Conservation (phyloP, 306 rosid species). For the Glycine soja region DNA sequence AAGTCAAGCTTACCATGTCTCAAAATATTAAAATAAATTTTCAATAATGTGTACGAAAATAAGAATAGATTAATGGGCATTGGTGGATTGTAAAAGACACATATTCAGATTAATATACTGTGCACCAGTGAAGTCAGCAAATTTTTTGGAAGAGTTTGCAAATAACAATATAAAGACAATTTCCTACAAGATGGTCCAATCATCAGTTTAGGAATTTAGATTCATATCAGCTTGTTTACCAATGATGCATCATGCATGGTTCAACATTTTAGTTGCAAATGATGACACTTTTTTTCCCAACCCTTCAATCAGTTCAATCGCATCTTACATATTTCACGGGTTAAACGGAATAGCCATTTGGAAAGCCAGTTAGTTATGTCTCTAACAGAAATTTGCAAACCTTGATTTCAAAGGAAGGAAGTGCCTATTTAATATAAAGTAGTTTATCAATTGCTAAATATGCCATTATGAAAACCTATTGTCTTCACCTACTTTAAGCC, state of each 20-base stretch:
- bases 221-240: not conserved
- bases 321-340: not conserved
- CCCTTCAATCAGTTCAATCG: not conserved
- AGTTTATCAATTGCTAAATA: not conserved
- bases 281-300: not conserved
- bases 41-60: not conserved
- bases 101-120: not conserved
- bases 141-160: not conserved
- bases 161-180: constrained; percentile 19
- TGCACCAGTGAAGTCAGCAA: not conserved
- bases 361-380: not conserved
- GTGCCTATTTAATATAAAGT: not conserved
- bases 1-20: not conserved
- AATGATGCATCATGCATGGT: not conserved
- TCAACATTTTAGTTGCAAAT: not conserved
- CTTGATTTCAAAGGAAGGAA: not conserved
- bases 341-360: not conserved
- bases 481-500: not conserved
- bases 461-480: not conserved
- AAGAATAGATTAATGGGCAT: not conserved
- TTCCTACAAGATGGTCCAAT: not conserved
- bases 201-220: not conserved
- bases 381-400: not conserved
- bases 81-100: not conserved
- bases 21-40: not conserved